Base-by-base conservation (phyloP, 1,139 yeast species). In the Yamadazyma taylorii region DNA sequence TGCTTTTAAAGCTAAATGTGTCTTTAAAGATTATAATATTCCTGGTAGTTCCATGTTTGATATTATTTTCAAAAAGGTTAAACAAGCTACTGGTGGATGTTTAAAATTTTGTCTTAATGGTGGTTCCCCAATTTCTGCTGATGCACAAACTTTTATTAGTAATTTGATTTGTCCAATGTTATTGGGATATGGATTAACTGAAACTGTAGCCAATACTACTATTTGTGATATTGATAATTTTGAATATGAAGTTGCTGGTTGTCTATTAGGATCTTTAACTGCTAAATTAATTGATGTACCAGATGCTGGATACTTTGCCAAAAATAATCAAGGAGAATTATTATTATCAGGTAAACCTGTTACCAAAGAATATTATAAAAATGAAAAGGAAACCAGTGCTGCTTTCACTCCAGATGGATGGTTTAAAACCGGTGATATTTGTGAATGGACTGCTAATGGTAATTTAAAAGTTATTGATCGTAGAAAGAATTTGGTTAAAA, bases 391-490 rank as follows among this genome's bases (percentile, higher is more conserved):
- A 66, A 92, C 97, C 23, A 62, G 70, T 36, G 81, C 64, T 22
- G 88, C 95, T 0, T 83, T 86, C 54, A 80, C 87, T 33, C 96
- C 89, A 47, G 74, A 72, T 48, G 95, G 92, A 22, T 94, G 97
- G 97, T 94, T 94, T 72, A 78, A 73, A 59, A 92, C 98, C 32
- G 99, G 99, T 62, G 99, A 94, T 64, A 88, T 94, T 61, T 97
- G 92, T 56, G 92, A 88, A 69, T 89, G 96, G 95, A 77, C 92
- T 32, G 48, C 79, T 17, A 75, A 73, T 48, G 98, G 98, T 51
- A 81, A 80, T 42, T 70, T 94, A 56, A 79, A 75, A 56, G 74
- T 94, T 48, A 85, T 94, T 61, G 99, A 94, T 68, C 86, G 99
- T 63, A 86, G 81, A 73, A 94, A 94, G 81, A 94, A 94, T 62